Evolutionary conservation across 2,329 filamentous ascomycete genomes (phyloP).

Genomic region (Fusarium floridanum): DNA sequence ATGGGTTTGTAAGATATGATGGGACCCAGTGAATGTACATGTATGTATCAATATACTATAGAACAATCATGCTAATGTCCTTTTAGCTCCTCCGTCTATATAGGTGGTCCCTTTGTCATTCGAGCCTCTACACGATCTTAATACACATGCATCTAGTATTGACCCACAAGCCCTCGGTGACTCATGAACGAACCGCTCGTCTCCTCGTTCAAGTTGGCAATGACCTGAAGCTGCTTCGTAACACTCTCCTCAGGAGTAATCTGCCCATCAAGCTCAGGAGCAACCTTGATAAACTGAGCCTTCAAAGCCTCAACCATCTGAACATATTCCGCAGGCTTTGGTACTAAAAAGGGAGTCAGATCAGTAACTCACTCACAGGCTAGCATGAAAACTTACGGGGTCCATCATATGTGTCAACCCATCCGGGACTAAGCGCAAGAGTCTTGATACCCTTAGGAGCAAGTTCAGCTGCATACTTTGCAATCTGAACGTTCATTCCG

Average conservation of each 20-base stretch:
- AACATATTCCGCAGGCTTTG: neutral
- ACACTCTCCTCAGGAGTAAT: conserved; percentile 2
- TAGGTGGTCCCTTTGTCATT: neutral
- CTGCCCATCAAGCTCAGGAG: neutral
- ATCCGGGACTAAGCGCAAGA: neutral
- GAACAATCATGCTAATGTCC: neutral
- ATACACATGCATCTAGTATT: neutral
- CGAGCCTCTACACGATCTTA: neutral
- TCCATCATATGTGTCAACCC: conserved; percentile 1
- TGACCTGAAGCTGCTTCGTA: neutral
- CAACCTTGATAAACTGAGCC: neutral
- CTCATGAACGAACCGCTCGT: neutral
- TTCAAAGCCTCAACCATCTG: neutral
- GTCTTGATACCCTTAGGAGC: conserved; percentile 4
- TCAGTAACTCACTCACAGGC: no score
- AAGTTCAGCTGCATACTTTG: neutral
- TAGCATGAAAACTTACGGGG: no score
- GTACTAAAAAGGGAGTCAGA: neutral
- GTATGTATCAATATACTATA: neutral
- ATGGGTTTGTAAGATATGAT: neutral
- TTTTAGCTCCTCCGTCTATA: neutral
- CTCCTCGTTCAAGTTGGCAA: neutral
- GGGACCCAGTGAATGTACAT: neutral
- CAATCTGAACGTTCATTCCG: neutral
- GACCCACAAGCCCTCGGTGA: neutral